Conservation (phyloP, 2,329 filamentous ascomycete genomes). For the Ophiostoma piceae region DNA sequence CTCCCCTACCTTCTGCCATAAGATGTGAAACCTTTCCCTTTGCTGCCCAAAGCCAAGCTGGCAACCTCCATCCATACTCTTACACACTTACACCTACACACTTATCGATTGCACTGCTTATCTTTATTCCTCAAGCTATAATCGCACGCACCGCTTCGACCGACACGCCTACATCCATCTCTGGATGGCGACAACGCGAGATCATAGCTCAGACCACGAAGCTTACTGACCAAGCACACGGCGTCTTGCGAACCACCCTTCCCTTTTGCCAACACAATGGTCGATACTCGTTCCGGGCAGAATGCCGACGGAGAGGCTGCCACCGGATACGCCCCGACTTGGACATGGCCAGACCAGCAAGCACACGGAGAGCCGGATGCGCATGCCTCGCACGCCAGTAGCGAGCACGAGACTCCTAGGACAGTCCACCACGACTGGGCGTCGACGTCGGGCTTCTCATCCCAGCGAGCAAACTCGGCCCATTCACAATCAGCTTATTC, state of each 20-base stretch:
- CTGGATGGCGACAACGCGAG: background rate
- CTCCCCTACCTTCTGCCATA: background rate
- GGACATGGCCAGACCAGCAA: conserved; percentile 20
- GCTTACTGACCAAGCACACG: background rate
- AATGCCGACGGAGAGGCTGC: background rate
- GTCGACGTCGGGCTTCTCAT: conserved; percentile 15
- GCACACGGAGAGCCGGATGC: background rate
- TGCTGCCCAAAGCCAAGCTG: conserved; percentile 20
- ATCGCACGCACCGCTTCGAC: background rate
- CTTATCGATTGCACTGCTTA: background rate
- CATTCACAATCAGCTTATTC: background rate
- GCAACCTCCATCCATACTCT: conserved; percentile 3
- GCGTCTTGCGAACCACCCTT: background rate
- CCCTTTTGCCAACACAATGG: conserved; percentile 15
- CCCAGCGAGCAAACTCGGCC: background rate
- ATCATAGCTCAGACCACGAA: background rate
- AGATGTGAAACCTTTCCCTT: conserved; percentile 18
- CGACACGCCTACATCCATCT: background rate
- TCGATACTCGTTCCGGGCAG: conserved; percentile 14
- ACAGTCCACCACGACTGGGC: conserved; percentile 16
- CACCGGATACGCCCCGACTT: conserved; percentile 12
- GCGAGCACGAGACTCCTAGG: background rate
- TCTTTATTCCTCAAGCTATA: background rate
- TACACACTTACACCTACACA: background rate
- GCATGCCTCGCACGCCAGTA: conserved; percentile 14